A percentile compares a stretch with the other conserved stretches of the same genome.
Evolutionary conservation across 2,329 filamentous ascomycete species (phyloP).

Genomic region (Aphanocladium album): DNA sequence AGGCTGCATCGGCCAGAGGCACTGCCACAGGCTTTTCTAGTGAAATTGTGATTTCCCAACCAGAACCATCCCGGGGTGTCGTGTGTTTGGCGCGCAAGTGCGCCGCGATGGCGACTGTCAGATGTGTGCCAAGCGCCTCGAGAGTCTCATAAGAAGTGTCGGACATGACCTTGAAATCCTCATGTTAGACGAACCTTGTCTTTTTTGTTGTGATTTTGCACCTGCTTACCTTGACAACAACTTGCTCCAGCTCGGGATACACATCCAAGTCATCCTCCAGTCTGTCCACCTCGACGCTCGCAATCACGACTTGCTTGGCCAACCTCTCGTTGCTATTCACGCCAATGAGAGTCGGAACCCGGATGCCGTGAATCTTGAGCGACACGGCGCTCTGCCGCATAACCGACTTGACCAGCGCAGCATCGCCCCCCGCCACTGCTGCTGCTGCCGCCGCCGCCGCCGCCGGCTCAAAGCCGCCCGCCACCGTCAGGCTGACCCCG

Average conservation of each 20-base stretch:
- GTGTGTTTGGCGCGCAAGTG: conserved; percentile 30
- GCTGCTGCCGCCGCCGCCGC: conserved; percentile 22
- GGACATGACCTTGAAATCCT: conserved; percentile 33
- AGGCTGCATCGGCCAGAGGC: conserved; percentile 64
- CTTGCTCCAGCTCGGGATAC: conserved; percentile 52
- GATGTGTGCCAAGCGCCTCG: conserved; percentile 52
- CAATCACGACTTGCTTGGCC: conserved; percentile 61
- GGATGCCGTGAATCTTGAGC: conserved; percentile 52
- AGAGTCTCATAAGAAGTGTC: conserved; percentile 57
- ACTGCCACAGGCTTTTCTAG: conserved; percentile 72
- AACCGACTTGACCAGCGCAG: conserved; percentile 18
- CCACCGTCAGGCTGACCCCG: conserved; percentile 49
- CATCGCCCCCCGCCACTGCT: conserved; percentile 19
- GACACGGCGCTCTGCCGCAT: conserved; percentile 21
- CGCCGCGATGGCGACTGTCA: conserved; percentile 41
- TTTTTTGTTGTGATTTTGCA: too few species aligned
- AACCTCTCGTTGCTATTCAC: conserved; percentile 66
- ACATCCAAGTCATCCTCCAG: conserved; percentile 42
- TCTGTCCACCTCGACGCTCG: conserved; percentile 57
- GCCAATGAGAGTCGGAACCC: conserved; percentile 64
- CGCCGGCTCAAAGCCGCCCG: conserved; percentile 35
- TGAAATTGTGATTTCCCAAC: conserved; percentile 53
- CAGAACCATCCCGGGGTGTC: conserved; percentile 18
- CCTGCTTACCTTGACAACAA: conserved; percentile 54
- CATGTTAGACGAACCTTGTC: not conserved